These are phyloP conservation scores for Cutaneotrichosporon dermatis DNA, from an alignment of 1,284 basidiomycete species.

Conservation along the genomic window DNA sequence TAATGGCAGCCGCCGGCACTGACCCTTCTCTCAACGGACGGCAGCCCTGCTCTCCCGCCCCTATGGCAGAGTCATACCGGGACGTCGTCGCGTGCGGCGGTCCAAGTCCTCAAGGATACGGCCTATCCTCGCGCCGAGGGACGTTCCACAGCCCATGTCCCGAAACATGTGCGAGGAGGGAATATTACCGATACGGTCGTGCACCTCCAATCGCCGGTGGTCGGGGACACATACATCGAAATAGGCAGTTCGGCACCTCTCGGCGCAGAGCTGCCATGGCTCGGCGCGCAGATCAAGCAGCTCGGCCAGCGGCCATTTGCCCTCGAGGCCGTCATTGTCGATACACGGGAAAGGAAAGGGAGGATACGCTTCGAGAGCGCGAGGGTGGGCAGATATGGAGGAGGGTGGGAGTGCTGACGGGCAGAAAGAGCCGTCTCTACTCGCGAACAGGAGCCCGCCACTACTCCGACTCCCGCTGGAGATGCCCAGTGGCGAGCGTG, in stretches of 20 bases:
- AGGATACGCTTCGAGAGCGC: constrained; percentile 70
- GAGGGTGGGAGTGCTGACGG: constrained; percentile 1
- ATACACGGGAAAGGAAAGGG: constrained; percentile 59
- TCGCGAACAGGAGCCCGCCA: constrained; percentile 51
- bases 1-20: constrained; percentile 59
- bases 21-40: constrained; percentile 73
- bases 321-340: constrained; percentile 70
- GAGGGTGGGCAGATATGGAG: constrained; percentile 56
- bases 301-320: constrained; percentile 62
- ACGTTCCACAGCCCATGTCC: constrained; percentile 33
- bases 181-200: constrained; percentile 59
- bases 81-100: constrained; percentile 58
- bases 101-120: constrained; percentile 62
- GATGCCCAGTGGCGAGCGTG: constrained; percentile 56
- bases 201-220: constrained; percentile 74
- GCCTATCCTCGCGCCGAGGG: constrained; percentile 14
- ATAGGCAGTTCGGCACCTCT: constrained; percentile 38
- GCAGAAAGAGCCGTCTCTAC: constrained; percentile 60
- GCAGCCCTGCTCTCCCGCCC: constrained; percentile 57
- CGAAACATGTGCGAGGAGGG: constrained; percentile 46
- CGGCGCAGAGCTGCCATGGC: constrained; percentile 65
- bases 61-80: constrained; percentile 60
- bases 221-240: constrained; percentile 62
- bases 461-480: constrained; percentile 70
- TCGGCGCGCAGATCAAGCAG: constrained; percentile 68